Evolutionary conservation across 257 asterid genomes (phyloP), one percentile per base, ranked within the genome.

Genomic region (Parsonsia alboflavescens): DNA sequence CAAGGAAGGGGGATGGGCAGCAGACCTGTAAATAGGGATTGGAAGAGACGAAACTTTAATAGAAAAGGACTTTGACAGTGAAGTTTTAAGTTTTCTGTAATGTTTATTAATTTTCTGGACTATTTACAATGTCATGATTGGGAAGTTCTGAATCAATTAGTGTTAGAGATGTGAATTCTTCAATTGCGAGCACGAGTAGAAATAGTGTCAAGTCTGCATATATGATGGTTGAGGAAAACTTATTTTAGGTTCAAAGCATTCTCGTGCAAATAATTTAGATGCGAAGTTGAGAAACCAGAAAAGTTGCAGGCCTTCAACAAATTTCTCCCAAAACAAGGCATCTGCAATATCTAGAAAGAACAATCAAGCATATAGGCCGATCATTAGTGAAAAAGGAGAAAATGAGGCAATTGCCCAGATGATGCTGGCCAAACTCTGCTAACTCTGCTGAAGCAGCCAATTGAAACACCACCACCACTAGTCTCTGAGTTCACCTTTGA

Each of bases 221-320:
- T 6, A 3, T 46, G 66, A 71, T 48, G 24, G 39, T 33, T 33
- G 39, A 33, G 39, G 39, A 33, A 33, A 33, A 33, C 88, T 93
- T 44, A 81, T 90, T 66, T 67, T 90, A 73, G 97, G 96, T 53
- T 70, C 88, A 68, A 96, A 90, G 90, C 87, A 84, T 65, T 65
- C 85, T 49, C 88, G 81, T 71, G 66, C 84, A 21, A 77, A 63
- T 72, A 65, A 10, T 11, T 33, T 69, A 39, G 87, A 84, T 50
- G 73, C 45, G 49, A 88, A 84, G 86, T 63, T 80, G 12, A 86
- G 89, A 79, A 86, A 76, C 80, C 88, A 82, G 88, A 89, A 75
- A 77, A 84, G 78, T 49, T 58, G 72, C 59, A 26, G 50, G 6
- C 41, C 71, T 16, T 8, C 78, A 0, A 28, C 78, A 17, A 66